A percentile compares a stretch with the other conserved stretches of the same genome.
These are phyloP conservation scores for Angomonas ambiguus DNA, from an alignment of 208 protist genomes.

Conservation along the genomic window DNA sequence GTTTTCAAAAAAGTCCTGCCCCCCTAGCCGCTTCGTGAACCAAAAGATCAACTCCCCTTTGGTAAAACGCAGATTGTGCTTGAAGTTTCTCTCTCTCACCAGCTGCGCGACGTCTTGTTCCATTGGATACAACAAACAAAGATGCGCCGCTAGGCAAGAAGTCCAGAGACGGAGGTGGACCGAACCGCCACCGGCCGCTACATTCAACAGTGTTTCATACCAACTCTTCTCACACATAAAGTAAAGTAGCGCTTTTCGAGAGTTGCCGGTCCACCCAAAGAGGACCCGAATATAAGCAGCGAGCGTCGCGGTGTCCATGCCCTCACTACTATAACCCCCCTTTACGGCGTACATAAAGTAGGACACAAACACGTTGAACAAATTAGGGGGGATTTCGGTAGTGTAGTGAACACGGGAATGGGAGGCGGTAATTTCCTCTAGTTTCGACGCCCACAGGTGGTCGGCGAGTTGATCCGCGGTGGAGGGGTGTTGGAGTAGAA, in stretches of 20 bases:
- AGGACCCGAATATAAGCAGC: conserved; percentile 52
- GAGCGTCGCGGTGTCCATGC: conserved; percentile 57
- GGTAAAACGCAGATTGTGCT: not conserved
- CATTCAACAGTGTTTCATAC: conserved; percentile 38
- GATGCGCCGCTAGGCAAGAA: conserved; percentile 41
- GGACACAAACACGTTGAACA: conserved; percentile 44
- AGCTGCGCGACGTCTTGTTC: not conserved
- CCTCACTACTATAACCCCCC: conserved; percentile 35
- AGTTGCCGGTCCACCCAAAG: conserved; percentile 34
- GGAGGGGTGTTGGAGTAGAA: conserved; percentile 28
- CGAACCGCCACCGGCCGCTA: conserved; percentile 35
- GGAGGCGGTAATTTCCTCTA: not conserved
- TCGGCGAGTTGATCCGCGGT: conserved; percentile 18
- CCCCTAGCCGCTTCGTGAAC: conserved; percentile 54
- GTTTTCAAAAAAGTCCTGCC: conserved; percentile 49
- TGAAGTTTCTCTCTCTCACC: not conserved
- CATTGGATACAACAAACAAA: conserved; percentile 22
- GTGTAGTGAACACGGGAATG: not conserved
- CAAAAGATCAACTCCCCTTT: conserved; percentile 27
- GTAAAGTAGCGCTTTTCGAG: conserved; percentile 14
- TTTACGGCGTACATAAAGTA: conserved; percentile 47
- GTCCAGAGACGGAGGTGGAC: conserved; percentile 68
- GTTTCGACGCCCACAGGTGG: not conserved
- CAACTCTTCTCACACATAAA: conserved; percentile 38
- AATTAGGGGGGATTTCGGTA: conserved; percentile 5